These are phyloP conservation scores for Venturia oleaginea DNA, from an alignment of 2,329 filamentous ascomycete genomes.

Conservation along the genomic window DNA sequence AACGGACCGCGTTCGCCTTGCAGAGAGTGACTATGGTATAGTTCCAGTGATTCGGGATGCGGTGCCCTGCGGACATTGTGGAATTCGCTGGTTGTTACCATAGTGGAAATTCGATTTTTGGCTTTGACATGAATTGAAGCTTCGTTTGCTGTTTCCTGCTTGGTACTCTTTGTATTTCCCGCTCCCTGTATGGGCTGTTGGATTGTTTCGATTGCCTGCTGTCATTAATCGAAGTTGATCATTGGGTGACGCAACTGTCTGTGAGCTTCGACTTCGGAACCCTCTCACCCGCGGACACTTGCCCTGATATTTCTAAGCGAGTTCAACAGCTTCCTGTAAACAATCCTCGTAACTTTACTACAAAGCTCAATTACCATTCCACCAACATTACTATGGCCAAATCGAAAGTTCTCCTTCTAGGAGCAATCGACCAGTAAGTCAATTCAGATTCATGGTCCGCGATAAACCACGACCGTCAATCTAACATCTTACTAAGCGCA, in stretches of 20 bases:
- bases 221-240: not conserved
- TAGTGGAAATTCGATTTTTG: too few species aligned
- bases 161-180: too few species aligned
- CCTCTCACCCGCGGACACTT: not conserved
- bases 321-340: not conserved
- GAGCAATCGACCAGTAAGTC: conserved; percentile 53
- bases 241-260: not conserved
- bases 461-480: not conserved
- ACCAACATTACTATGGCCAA: conserved; percentile 27
- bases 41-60: too few species aligned
- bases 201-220: not conserved
- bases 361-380: not conserved
- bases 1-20: too few species aligned
- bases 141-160: too few species aligned
- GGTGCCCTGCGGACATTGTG: too few species aligned
- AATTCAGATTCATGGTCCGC: not conserved
- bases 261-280: not conserved
- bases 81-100: too few species aligned
- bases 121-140: too few species aligned
- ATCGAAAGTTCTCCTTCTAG: conserved; percentile 54
- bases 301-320: not conserved
- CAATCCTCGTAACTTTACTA: not conserved
- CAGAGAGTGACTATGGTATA: too few species aligned
- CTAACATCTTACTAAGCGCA: conserved; percentile 41
- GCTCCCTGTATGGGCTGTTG: too few species aligned